A percentile compares a stretch with the other conserved stretches of the same genome.
phyloP scores from a whole-genome alignment of 495 filamentous ascomycete genomes.

The Xylaria cubensis region DNA sequence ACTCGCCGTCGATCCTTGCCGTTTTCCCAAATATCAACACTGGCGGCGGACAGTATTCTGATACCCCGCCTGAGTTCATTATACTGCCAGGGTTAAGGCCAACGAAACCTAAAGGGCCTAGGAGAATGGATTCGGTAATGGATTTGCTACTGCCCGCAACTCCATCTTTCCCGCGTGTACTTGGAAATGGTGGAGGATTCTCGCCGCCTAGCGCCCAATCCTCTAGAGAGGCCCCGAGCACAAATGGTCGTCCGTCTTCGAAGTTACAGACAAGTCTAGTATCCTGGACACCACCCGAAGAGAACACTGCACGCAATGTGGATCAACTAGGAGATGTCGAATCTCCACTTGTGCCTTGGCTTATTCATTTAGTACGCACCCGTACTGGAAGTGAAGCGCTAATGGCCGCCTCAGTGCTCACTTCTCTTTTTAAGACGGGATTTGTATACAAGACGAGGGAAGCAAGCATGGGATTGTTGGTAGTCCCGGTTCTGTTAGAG shows the following conservation, averaged over 20 bases:
- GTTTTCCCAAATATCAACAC: conserved; percentile 64
- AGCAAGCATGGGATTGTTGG: conserved; percentile 65
- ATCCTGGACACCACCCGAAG: conserved; percentile 37
- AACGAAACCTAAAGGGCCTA: conserved; percentile 32
- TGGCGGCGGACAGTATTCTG: conserved; percentile 29
- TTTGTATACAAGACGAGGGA: conserved; percentile 69
- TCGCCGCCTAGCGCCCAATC: conserved; percentile 62
- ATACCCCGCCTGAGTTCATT: conserved; percentile 23
- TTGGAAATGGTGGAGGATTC: conserved; percentile 51
- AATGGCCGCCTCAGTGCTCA: conserved; percentile 80
- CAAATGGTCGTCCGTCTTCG: conserved; percentile 36
- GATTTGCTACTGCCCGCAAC: conserved; percentile 35
- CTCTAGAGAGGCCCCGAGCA: conserved; percentile 46
- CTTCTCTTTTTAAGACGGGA: conserved; percentile 74
- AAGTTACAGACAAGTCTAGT: conserved; percentile 38
- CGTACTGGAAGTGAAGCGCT: conserved; percentile 69
- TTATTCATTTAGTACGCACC: conserved; percentile 72
- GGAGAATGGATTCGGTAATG: conserved; percentile 37
- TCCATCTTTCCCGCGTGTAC: conserved; percentile 25
- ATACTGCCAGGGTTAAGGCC: conserved; percentile 35
- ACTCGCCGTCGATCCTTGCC: conserved; percentile 75
- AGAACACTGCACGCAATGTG: conserved; percentile 33
- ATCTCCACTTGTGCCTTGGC: conserved; percentile 81
- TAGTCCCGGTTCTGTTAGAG: conserved; percentile 74
- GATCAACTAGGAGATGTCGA: conserved; percentile 69